A percentile compares a stretch with the other conserved stretches of the same genome.
Conservation (phyloP, 768 basidiomycete genomes). For the Boletus reticulatus region DNA sequence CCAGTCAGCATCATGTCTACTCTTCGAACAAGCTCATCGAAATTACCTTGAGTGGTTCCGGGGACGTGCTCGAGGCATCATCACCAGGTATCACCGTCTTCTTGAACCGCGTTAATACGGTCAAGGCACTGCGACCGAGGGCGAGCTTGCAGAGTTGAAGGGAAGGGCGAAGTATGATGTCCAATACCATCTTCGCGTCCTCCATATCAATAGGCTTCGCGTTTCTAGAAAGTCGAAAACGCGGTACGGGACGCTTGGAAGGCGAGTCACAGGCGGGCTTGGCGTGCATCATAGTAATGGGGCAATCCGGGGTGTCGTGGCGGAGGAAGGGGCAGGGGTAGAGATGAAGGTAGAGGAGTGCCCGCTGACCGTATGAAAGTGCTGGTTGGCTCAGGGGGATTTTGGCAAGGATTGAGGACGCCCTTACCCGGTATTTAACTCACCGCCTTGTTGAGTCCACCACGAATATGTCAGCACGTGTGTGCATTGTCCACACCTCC, state of each 20-base stretch:
- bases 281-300: slow-evolving; percentile 11
- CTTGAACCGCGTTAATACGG: slow-evolving; percentile 5
- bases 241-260: slow-evolving; percentile 5
- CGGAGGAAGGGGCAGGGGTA: background rate
- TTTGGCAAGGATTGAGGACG: background rate
- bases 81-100: slow-evolving; percentile 4
- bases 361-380: slow-evolving; percentile 2
- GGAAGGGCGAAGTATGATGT: slow-evolving; percentile 24
- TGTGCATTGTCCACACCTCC: slow-evolving; percentile 23
- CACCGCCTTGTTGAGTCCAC: slow-evolving; percentile 3
- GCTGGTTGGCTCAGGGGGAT: background rate
- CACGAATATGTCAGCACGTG: slow-evolving; percentile 6
- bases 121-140: slow-evolving; percentile 2
- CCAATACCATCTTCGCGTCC: slow-evolving; percentile 16
- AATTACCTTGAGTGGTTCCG: slow-evolving; percentile 18
- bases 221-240: slow-evolving; percentile 10
- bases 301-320: background rate
- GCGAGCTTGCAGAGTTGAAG: slow-evolving; percentile 20
- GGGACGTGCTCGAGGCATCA: slow-evolving; percentile 6
- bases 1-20: background rate
- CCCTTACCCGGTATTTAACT: slow-evolving; percentile 24
- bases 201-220: slow-evolving; percentile 15
- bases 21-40: background rate
- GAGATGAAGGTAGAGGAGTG: background rate
- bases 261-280: slow-evolving; percentile 5